Conservation (phyloP, 495 filamentous ascomycete genomes). For the Haplographium delicatum region DNA sequence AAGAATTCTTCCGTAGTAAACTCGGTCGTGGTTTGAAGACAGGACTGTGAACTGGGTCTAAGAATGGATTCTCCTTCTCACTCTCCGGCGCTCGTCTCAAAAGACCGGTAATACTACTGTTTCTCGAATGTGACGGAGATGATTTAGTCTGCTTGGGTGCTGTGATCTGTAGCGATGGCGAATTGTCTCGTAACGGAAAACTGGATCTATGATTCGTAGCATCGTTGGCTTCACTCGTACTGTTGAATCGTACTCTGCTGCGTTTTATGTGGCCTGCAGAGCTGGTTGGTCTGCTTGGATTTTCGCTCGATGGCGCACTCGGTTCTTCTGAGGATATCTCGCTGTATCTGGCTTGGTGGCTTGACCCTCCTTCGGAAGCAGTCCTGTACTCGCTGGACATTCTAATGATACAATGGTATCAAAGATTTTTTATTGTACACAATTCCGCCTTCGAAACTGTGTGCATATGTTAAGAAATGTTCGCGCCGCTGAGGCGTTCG, state of each 20-base stretch:
- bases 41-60: constrained; percentile 7
- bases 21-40: constrained; percentile 28
- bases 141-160: constrained; percentile 7
- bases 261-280: constrained; percentile 8
- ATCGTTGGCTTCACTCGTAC: constrained; percentile 23
- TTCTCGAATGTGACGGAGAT: constrained; percentile 16
- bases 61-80: constrained; percentile 20
- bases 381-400: constrained; percentile 19
- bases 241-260: constrained; percentile 23
- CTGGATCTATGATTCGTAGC: constrained; percentile 14
- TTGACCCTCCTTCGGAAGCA: constrained; percentile 1
- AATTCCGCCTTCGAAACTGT: not conserved
- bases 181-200: constrained; percentile 11
- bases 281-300: constrained; percentile 16
- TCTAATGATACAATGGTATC: not conserved
- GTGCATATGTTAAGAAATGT: not conserved
- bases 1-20: constrained; percentile 32
- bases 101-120: constrained; percentile 8
- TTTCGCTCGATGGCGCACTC: constrained; percentile 12
- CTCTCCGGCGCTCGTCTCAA: constrained; percentile 15
- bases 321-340: constrained; percentile 9
- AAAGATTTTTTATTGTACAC: not conserved
- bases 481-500: not conserved
- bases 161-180: constrained; percentile 1
- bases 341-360: constrained; percentile 1